A percentile compares a stretch with the other conserved stretches of the same genome.
Evolutionary conservation across 1,284 basidiomycete genomes (phyloP).

Genomic region (Ceratobasidium sp.): DNA sequence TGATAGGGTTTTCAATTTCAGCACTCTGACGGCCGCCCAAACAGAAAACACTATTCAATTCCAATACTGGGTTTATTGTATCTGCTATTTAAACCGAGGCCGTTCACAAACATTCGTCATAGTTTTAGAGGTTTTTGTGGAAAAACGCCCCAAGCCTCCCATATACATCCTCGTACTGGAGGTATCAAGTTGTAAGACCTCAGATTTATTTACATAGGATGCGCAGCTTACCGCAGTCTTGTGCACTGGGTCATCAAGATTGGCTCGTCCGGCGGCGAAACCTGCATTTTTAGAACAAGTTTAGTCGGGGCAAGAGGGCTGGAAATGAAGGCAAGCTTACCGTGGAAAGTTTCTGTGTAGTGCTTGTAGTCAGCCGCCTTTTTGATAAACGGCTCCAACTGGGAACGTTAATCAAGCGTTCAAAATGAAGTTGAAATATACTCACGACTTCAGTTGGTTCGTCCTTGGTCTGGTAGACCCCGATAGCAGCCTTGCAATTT

Average conservation of each 20-base stretch:
- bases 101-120: not conserved
- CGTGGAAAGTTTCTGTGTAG: constrained; percentile 23
- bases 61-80: not conserved
- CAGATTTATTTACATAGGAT: not conserved
- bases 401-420: not conserved
- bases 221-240: constrained; percentile 11
- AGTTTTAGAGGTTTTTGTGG: constrained; percentile 24
- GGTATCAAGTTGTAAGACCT: not conserved
- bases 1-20: too few species aligned
- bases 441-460: constrained; percentile 13
- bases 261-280: constrained; percentile 15
- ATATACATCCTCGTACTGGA: constrained; percentile 40
- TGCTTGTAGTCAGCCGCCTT: constrained; percentile 39
- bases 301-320: too few species aligned
- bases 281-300: not conserved
- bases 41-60: too few species aligned
- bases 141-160: constrained; percentile 20
- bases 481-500: constrained; percentile 17
- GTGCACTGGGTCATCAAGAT: constrained; percentile 1
- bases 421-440: not conserved
- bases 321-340: not conserved
- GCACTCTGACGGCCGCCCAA: too few species aligned
- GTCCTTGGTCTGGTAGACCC: constrained; percentile 7
- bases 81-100: not conserved
- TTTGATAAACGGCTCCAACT: constrained; percentile 36